Evolutionary conservation across 1,284 basidiomycete species (phyloP), one percentile per base, ranked within the genome.

Genomic region (Trametes pubescens): DNA sequence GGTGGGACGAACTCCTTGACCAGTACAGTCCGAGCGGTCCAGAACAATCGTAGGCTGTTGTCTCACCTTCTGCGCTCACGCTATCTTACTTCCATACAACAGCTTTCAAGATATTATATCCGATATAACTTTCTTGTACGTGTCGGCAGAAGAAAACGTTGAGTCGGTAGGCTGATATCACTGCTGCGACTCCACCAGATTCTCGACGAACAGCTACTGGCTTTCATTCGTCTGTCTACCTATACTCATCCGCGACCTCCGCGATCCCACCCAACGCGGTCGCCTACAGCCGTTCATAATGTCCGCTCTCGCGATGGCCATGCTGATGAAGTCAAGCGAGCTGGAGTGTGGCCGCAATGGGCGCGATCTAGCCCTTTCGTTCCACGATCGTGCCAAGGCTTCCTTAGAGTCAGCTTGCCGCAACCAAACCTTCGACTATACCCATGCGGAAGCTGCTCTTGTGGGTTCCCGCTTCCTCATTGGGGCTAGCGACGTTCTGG

Each of bases 281-380:
- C 75, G 75, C 18, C 86, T 92, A 66, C 91, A 92, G 69, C 90
- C 92, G 6, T 83, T 93, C 58, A 81, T 93, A 48, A 81, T 87
- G 52, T 82, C 90, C 2, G 84, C 84, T 14, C 81, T 92, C 40
- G 91, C 90, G 0, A 83, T 92, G 71, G 86, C 90, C 0, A 87
- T 82, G 11, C 81, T 92, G n/a, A 87, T 89, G 82, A 87, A 87
- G 66, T 91, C 91, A 2, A 91, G 89, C 71, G 84, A 88, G 66
- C 73, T 86, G 56, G 90, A 87, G 69, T 76, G 80, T 22, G 85
- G 88, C 14, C 72, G 75, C 0, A 67, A 71, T 5, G 86, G 87
- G 14, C 80, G 88, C 62, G 74, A 77, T 22, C 78, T 82, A 49
- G 87, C 90, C 0, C 71, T 87, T 46, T 77, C 79, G 71, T 76